Conservation (phyloP, 805 yeast genomes). For the Kodamaea kakaduensis region DNA sequence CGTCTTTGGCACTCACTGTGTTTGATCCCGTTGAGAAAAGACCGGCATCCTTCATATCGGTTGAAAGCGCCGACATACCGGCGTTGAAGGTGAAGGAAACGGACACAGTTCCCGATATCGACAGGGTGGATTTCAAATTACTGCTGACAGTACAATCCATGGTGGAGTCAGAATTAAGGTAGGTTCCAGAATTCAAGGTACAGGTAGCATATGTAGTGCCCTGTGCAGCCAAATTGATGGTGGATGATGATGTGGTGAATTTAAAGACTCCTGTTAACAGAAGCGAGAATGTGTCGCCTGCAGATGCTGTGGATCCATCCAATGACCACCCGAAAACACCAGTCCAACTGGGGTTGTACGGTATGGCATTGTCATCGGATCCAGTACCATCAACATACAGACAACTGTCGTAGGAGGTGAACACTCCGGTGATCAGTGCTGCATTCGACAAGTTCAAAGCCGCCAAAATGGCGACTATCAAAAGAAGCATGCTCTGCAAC, state of each 20-base stretch:
- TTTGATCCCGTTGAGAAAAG: constrained; percentile 19
- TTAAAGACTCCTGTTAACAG: constrained; percentile 24
- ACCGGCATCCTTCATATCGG: constrained; percentile 18
- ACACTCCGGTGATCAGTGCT: constrained; percentile 14
- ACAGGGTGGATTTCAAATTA: neutral
- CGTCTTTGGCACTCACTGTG: constrained; percentile 15
- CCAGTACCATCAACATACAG: constrained; percentile 11
- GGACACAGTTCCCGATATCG: constrained; percentile 6
- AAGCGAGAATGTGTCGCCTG: constrained; percentile 28
- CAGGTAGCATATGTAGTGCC: constrained; percentile 12
- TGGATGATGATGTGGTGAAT: constrained; percentile 13
- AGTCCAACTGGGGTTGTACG: constrained; percentile 14
- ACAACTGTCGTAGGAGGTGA: constrained; percentile 14
- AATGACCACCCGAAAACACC: constrained; percentile 21
- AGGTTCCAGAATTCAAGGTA: constrained; percentile 6
- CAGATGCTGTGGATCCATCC: constrained; percentile 8
- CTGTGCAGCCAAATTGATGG: constrained; percentile 11
- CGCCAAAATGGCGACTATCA: neutral
- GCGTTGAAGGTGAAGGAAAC: constrained; percentile 23
- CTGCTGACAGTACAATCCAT: constrained; percentile 17
- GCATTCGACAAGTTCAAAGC: neutral
- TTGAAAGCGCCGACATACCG: constrained; percentile 7
- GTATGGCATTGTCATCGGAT: neutral
- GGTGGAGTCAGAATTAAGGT: constrained; percentile 6
- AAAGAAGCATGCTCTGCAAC: too few relatives aligned